These are phyloP conservation scores for Cucurbita argyrosperma DNA, from an alignment of 306 rosid genomes.

Conservation along the genomic window DNA sequence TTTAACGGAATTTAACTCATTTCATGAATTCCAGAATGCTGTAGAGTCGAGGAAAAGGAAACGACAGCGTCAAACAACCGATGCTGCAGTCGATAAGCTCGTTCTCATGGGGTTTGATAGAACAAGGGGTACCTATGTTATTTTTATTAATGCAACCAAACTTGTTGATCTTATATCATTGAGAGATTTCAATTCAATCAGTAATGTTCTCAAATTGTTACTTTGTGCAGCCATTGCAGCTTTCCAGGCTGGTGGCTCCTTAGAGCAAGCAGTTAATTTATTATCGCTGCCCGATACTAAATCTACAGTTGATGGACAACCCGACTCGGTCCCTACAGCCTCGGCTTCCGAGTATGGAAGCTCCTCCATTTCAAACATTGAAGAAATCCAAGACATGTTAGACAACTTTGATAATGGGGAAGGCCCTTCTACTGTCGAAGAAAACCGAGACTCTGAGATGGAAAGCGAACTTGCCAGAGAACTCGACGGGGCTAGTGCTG, in stretches of 20 bases:
- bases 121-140: slow-evolving; percentile 41
- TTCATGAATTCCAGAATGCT: slow-evolving; percentile 19
- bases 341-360: slow-evolving; percentile 13
- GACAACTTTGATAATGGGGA: slow-evolving; percentile 5
- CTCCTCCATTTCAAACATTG: slow-evolving; percentile 10
- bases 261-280: slow-evolving; percentile 38
- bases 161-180: background rate
- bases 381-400: background rate
- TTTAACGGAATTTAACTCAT: no score
- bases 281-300: slow-evolving; percentile 18
- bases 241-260: slow-evolving; percentile 26
- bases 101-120: slow-evolving; percentile 72
- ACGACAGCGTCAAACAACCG: slow-evolving; percentile 23
- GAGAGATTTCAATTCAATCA: background rate
- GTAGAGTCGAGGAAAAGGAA: slow-evolving; percentile 62
- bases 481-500: slow-evolving; percentile 24
- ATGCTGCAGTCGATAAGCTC: slow-evolving; percentile 37
- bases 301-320: slow-evolving; percentile 8
- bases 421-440: slow-evolving; percentile 14
- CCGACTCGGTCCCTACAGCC: slow-evolving; percentile 9
- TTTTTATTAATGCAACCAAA: background rate
- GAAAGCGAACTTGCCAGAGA: slow-evolving; percentile 35
- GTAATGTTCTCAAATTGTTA: slow-evolving; percentile 5
- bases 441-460: slow-evolving; percentile 34
- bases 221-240: slow-evolving; percentile 51